phyloP scores from a whole-genome alignment of 352 stramenopile genomes.

The Phytophthora cactorum region DNA sequence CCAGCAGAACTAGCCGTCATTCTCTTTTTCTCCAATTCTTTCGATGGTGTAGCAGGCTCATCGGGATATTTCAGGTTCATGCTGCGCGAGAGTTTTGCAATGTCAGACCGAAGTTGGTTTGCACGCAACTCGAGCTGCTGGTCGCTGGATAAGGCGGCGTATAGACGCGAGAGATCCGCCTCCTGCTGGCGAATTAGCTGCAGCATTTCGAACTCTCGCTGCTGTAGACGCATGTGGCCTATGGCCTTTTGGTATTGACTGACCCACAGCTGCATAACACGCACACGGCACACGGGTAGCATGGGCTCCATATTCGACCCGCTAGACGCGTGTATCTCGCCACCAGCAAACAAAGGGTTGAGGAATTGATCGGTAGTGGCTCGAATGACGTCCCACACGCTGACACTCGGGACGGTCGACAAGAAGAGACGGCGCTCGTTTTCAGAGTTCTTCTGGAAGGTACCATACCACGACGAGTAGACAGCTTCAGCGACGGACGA shows the following conservation, averaged over 20 bases:
- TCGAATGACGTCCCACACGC: conserved; percentile 86
- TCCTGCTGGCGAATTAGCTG: conserved; percentile 85
- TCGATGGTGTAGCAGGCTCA: conserved; percentile 24
- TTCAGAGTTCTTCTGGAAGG: conserved; percentile 92
- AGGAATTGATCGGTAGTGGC: conserved; percentile 83
- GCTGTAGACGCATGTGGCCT: conserved; percentile 87
- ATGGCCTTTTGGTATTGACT: conserved; percentile 91
- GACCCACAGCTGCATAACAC: conserved; percentile 88
- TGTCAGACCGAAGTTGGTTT: conserved; percentile 73
- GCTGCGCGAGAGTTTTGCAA: conserved; percentile 68
- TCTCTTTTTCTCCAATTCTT: conserved; percentile 23
- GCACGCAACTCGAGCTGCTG: conserved; percentile 72
- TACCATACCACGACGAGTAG: conserved; percentile 97
- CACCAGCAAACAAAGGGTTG: conserved; percentile 81
- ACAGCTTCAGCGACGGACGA: conserved; percentile 95
- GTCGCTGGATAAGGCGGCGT: conserved; percentile 60
- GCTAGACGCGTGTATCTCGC: conserved; percentile 24
- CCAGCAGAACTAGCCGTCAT: conserved; percentile 16
- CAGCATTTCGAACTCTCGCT: conserved; percentile 88
- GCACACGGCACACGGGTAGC: conserved; percentile 82
- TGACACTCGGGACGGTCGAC: conserved; percentile 71
- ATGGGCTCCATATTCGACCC: conserved; percentile 67
- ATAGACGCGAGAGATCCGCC: conserved; percentile 69
- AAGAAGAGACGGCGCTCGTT: conserved; percentile 72
- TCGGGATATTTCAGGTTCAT: conserved; percentile 81